Evolutionary conservation across 2,329 filamentous ascomycete genomes (phyloP).

Genomic region (Fusarium fracticaudum): DNA sequence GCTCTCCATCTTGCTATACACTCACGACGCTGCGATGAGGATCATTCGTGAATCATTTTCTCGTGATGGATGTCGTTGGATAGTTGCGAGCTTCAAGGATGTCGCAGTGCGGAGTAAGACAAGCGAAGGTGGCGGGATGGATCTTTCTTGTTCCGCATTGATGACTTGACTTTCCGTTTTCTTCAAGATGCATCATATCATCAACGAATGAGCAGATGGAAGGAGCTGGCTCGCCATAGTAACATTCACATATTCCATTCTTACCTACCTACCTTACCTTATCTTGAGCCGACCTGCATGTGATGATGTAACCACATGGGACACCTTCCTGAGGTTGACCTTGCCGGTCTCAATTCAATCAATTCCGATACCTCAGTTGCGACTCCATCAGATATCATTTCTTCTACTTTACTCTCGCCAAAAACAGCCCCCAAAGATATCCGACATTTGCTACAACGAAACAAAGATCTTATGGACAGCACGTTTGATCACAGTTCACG

Average conservation of each 20-base stretch:
- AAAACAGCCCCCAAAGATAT: not conserved
- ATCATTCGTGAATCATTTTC: not conserved
- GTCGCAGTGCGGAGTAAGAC: not conserved
- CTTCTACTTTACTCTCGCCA: not conserved
- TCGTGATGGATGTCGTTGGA: not conserved
- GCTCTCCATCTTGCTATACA: not conserved
- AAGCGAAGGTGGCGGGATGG: not conserved
- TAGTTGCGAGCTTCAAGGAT: not conserved
- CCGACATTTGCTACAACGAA: not conserved
- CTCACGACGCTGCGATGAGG: not conserved
- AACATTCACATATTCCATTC: not conserved
- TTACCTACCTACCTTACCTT: not conserved
- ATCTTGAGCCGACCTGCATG: not conserved
- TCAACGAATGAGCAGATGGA: not conserved
- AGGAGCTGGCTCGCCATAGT: not conserved
- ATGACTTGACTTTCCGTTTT: not conserved
- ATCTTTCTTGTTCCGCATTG: constrained; percentile 3
- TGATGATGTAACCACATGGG: not conserved
- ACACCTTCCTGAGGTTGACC: not conserved
- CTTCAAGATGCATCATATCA: not conserved
- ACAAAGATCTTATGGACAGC: not conserved
- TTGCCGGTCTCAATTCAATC: not conserved
- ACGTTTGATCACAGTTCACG: not conserved
- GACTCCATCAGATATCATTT: not conserved
- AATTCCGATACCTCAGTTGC: not conserved